phyloP scores from a whole-genome alignment of 192 early-diverging fungal species.

The Phlyctochytrium arcticum region DNA sequence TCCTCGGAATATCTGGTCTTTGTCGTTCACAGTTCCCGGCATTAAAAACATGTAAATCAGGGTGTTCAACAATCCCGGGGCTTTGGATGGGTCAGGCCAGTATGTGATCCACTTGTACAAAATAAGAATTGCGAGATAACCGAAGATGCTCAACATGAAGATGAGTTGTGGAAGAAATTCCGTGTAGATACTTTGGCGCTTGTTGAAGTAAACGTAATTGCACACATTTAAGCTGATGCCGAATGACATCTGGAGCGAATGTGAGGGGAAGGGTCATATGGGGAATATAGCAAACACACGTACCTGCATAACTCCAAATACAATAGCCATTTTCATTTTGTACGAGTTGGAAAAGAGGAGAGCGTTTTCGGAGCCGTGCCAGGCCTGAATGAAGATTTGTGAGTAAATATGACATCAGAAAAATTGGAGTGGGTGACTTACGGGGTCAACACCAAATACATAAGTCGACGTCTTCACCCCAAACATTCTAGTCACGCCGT shows the following conservation, averaged over 20 bases:
- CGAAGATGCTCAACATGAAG: slow-evolving; percentile 92
- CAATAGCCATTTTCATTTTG: slow-evolving; percentile 99
- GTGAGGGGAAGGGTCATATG: neutral
- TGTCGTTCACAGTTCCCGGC: slow-evolving; percentile 71
- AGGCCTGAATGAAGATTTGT: slow-evolving; percentile 45
- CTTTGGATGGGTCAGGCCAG: slow-evolving; percentile 70
- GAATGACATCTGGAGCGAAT: slow-evolving; percentile 75
- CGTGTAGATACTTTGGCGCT: slow-evolving; percentile 70
- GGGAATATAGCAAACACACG: slow-evolving; percentile 3
- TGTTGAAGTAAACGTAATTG: slow-evolving; percentile 88
- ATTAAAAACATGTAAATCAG: slow-evolving; percentile 99
- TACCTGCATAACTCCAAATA: slow-evolving; percentile 90
- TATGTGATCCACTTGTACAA: slow-evolving; percentile 94
- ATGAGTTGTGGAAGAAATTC: slow-evolving; percentile 94
- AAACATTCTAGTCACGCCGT: slow-evolving; percentile 55
- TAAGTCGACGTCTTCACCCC: slow-evolving; percentile 67
- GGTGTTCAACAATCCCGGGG: slow-evolving; percentile 94
- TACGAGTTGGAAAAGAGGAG: slow-evolving; percentile 97
- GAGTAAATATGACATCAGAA: slow-evolving; percentile 5
- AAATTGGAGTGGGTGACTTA: slow-evolving; percentile 26
- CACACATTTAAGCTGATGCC: slow-evolving; percentile 84
- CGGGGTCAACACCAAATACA: slow-evolving; percentile 83
- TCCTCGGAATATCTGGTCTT: slow-evolving; percentile 75
- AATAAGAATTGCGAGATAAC: slow-evolving; percentile 89
- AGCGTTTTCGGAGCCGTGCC: slow-evolving; percentile 91